These are phyloP conservation scores for Fusarium pilosicola DNA, from an alignment of 2,329 filamentous ascomycete genomes.

Conservation along the genomic window DNA sequence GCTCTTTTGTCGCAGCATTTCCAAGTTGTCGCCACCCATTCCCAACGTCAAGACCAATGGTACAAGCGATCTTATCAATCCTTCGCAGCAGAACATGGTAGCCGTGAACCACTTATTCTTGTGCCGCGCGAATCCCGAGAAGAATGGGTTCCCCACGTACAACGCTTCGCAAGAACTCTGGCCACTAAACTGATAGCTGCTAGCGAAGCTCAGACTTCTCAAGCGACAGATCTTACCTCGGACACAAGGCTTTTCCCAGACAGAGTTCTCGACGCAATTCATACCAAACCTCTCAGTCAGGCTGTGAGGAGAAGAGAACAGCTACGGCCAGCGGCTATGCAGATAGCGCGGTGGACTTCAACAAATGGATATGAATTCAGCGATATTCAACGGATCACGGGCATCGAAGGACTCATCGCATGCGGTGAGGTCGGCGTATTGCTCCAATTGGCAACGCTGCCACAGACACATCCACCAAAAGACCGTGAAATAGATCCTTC, in stretches of 20 bases:
- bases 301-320: neutral
- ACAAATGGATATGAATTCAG: neutral
- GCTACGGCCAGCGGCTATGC: constrained; percentile 1
- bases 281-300: accelerated
- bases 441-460: neutral
- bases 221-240: accelerated
- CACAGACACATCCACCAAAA: neutral
- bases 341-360: neutral
- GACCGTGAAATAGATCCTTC: neutral
- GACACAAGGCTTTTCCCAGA: neutral
- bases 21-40: neutral
- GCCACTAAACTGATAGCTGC: accelerated
- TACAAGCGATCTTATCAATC: constrained; percentile 12
- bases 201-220: neutral
- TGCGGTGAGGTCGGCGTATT: neutral
- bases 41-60: constrained; percentile 19
- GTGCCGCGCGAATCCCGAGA: neutral
- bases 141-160: neutral
- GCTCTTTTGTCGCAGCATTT: neutral
- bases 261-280: neutral
- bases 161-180: neutral
- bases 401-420: constrained; percentile 4
- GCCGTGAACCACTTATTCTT: neutral
- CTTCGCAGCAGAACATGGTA: neutral
- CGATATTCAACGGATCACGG: neutral